A percentile compares a stretch with the other conserved stretches of the same genome.
phyloP scores from a whole-genome alignment of 106 monocot genomes.

The Triglochin maritima region DNA sequence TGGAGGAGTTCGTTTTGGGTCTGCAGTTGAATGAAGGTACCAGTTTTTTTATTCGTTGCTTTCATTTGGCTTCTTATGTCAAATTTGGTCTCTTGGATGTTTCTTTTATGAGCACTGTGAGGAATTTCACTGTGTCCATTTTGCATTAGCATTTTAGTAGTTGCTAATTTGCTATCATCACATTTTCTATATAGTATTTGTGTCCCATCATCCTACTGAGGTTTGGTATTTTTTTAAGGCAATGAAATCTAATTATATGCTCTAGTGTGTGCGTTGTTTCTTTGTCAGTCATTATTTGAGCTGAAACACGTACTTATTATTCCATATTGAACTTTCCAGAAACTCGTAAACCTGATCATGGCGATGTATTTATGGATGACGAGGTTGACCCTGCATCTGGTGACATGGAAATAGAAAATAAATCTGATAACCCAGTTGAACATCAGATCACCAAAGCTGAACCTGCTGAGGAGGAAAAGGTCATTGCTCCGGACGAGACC shows the following conservation, averaged over 20 bases:
- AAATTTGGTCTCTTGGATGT: background rate
- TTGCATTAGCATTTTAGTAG: too few species aligned
- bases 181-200: too few species aligned
- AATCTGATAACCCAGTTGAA: conserved; percentile 29
- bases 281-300: background rate
- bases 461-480: conserved; percentile 27
- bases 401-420: conserved; percentile 25
- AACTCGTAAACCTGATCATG: conserved; percentile 44
- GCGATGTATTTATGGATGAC: conserved; percentile 84
- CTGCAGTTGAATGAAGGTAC: conserved; percentile 89
- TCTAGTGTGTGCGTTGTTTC: background rate
- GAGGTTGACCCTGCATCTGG: conserved; percentile 32
- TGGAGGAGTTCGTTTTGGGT: conserved; percentile 96
- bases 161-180: too few species aligned
- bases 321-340: conserved; percentile 27
- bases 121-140: too few species aligned
- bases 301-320: background rate
- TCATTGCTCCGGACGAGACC: conserved; percentile 54
- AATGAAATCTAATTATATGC: background rate
- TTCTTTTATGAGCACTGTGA: background rate
- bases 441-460: conserved; percentile 36
- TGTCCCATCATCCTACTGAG: too few species aligned
- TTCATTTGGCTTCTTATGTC: background rate
- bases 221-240: too few species aligned
- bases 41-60: background rate